Percentiles rank a stretch among this genome's conserved stretches.
phyloP scores from a whole-genome alignment of 345 rosid genomes.

The Hibiscus trionum region DNA sequence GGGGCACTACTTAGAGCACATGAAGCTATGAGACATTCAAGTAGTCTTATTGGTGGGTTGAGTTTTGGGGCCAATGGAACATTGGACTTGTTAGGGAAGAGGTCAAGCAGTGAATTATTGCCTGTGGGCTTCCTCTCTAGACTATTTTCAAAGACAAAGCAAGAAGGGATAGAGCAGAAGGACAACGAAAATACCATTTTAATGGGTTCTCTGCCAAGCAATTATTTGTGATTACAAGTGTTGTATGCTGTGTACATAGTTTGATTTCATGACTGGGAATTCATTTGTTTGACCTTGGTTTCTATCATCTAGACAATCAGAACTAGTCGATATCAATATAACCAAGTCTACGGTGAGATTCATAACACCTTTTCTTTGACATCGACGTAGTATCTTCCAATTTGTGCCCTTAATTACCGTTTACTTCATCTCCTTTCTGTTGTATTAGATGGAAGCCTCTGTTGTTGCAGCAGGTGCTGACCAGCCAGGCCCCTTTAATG shows the following conservation, averaged over 20 bases:
- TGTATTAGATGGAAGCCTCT: background rate
- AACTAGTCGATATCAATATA: background rate
- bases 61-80: constrained; percentile 23
- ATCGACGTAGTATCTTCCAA: background rate
- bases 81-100: constrained; percentile 32
- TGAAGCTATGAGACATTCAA: constrained; percentile 13
- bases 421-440: background rate
- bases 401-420: background rate
- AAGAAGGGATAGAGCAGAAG: constrained; percentile 27
- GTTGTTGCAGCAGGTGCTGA: background rate
- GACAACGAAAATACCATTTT: constrained; percentile 46
- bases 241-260: constrained; percentile 15
- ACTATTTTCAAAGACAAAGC: constrained; percentile 50
- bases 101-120: constrained; percentile 34
- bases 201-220: constrained; percentile 77
- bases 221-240: constrained; percentile 31
- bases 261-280: constrained; percentile 5
- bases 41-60: constrained; percentile 19
- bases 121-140: constrained; percentile 46
- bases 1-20: constrained; percentile 34
- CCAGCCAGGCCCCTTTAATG: background rate
- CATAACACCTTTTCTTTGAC: background rate
- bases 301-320: background rate
- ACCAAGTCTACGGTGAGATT: background rate
- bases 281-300: constrained; percentile 1